Evolutionary conservation across 352 stramenopile genomes (phyloP), one percentile per base, ranked within the genome.

Genomic region (Phytopythium sindhum): DNA sequence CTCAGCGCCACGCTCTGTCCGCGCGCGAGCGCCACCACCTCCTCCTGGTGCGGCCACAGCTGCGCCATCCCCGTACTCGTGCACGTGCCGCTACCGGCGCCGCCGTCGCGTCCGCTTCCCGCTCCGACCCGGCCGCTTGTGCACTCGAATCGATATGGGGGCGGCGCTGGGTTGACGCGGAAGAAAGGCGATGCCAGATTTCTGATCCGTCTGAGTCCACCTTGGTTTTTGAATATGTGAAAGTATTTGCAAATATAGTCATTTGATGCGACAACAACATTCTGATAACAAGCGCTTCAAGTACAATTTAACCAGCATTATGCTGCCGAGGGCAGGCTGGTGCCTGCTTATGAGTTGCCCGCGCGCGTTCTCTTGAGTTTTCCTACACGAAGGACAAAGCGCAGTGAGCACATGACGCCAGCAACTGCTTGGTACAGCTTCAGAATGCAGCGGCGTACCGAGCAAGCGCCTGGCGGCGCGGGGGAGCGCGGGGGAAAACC

Each of bases 1-100:
- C 79, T 88, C 11, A 96, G 48, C 26, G 92, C 57, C 48, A 86
- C 78, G 56, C 86, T 93, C 58, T 78, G 81, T 33, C 63, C 67
- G 17, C 66, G 71, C 52, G 82, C 87, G 24, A 96, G 71, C 35
- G 80, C 81, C 61, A 84, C 73, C 63, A 93, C 77, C 70, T 96
- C 87, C 12, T 66, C 70, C 66, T 94, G 78, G 59, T 96, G 82
- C 52, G 84, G 67, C 58, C 70, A 81, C 28, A 89, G 64, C 29
- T 74, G 59, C 50, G 65, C 42, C 56, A 61, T 61, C 0, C 10
- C 12, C 24, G 55, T 7, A 17, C 33, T 24, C 17, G n/a, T n/a
- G n/a, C n/a, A n/a, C n/a, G n/a, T n/a, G n/a, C n/a, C n/a, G n/a
- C n/a, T n/a, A n/a, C n/a, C n/a, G 12, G 33, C 33, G 10, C 33